Base-by-base conservation (phyloP, 768 basidiomycete species). In the Fomitopsis serialis region DNA sequence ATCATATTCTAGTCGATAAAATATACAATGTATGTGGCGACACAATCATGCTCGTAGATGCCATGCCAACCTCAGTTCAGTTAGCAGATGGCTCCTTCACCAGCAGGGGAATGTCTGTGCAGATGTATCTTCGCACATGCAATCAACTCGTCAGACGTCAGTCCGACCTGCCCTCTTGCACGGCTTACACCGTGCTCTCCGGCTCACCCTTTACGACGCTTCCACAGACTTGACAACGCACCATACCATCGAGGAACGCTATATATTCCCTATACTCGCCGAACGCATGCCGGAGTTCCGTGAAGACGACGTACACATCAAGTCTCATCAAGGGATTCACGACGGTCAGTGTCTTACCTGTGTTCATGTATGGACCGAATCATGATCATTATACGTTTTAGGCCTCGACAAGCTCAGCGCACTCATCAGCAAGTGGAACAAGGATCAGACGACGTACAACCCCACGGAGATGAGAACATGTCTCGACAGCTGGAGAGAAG, bases 301-400 rank as follows among this genome's bases (percentile, higher is more conserved):
- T 45, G 63, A 68, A 17, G 69, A 74, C 48, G 74, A 73, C 32
- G 71, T 66, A 11, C 80, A 82, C 58, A 59, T 79, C 24, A 68
- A 71, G 52, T 78, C 78, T 3, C 81, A 82, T 57, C 70, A 72
- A 51, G 72, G 63, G 4, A 82, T 84, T n/a, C 80, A 84, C 58
- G 70, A 77, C 48, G 80, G 78, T 78, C 32, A 9, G 54, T 43
- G 21, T 3, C 29, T n/a, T 34, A 42, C 17, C 1, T 12, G 22
- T 23, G 8, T 29, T 35, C 45, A n/a, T 22, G 22, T 50, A 2
- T 35, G n/a, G 44, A 24, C 42, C 24, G 19, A 19, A 43, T 22
- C 37, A 15, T 12, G 23, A 49, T 53, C 21, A n/a, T 51, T 29
- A 52, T 57, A 78, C 78, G 80, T 51, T 29, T 53, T 57, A 78